phyloP scores from a whole-genome alignment of 2,329 filamentous ascomycete species.

The Dactylellina haptotyla region DNA sequence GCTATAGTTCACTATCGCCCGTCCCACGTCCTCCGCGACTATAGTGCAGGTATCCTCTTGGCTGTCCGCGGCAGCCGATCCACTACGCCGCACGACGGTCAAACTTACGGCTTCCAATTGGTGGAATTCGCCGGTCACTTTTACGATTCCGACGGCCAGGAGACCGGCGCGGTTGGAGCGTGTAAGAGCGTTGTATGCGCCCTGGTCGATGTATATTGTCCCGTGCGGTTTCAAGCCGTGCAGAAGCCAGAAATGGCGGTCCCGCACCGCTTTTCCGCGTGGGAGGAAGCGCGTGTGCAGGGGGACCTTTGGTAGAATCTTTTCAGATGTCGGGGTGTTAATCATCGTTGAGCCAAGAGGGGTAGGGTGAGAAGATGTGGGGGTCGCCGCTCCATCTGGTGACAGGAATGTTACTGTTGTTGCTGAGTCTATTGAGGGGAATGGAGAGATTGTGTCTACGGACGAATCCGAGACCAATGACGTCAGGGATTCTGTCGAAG shows the following conservation, averaged over 20 bases:
- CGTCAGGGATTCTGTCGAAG: conserved; percentile 55
- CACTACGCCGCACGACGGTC: conserved; percentile 76
- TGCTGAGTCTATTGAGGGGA: too few species aligned
- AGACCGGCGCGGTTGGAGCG: conserved; percentile 79
- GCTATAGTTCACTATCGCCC: conserved; percentile 93
- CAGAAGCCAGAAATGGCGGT: conserved; percentile 96
- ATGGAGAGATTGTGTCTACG: too few species aligned
- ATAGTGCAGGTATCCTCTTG: conserved; percentile 63
- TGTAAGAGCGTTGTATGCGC: conserved; percentile 80
- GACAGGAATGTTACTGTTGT: conserved; percentile 25
- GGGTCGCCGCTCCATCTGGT: conserved; percentile 23
- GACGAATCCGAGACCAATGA: too few species aligned
- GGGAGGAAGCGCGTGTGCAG: conserved; percentile 94
- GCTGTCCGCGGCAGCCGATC: conserved; percentile 55
- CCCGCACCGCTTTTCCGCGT: conserved; percentile 76
- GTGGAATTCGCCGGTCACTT: conserved; percentile 85
- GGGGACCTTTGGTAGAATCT: conserved; percentile 62
- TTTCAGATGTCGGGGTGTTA: conserved; percentile 18
- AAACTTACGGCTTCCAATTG: conserved; percentile 92
- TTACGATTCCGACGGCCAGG: conserved; percentile 88
- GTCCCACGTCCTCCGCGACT: conserved; percentile 77
- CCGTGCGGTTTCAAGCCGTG: conserved; percentile 91
- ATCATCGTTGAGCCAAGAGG: not conserved
- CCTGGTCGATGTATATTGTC: conserved; percentile 90
- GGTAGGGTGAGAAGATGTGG: conserved; percentile 9